Conservation (phyloP, 345 rosid species). For the Hibiscus mutabilis region DNA sequence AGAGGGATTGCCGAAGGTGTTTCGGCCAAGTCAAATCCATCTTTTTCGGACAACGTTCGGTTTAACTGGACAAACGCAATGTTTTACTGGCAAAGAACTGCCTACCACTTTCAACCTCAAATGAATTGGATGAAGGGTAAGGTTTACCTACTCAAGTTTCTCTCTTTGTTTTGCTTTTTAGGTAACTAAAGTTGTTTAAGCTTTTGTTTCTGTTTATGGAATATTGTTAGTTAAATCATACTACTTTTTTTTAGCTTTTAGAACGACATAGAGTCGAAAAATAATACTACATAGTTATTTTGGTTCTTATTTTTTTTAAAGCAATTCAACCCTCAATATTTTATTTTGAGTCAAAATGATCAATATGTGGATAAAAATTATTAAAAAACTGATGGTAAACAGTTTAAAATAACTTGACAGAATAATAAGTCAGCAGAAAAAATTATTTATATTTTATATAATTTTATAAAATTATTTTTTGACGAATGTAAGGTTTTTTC, state of each 20-base stretch:
- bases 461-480: too few species aligned
- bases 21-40: conserved; percentile 59
- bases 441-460: too few species aligned
- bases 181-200: not conserved
- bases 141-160: not conserved
- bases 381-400: too few species aligned
- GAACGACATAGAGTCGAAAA: too few species aligned
- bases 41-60: conserved; percentile 15
- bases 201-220: not conserved
- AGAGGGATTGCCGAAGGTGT: conserved; percentile 55
- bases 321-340: too few species aligned
- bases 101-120: conserved; percentile 81
- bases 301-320: too few species aligned
- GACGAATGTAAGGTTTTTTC: too few species aligned
- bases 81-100: conserved; percentile 85
- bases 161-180: not conserved
- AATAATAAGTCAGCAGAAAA: too few species aligned
- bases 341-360: too few species aligned
- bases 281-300: too few species aligned
- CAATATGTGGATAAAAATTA: too few species aligned
- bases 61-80: conserved; percentile 77
- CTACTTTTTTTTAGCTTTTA: not conserved
- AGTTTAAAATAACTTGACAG: too few species aligned
- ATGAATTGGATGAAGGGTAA: conserved; percentile 96
- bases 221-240: not conserved